These are phyloP conservation scores for Agrocybe pediades DNA, from an alignment of 768 basidiomycete genomes.

Conservation along the genomic window DNA sequence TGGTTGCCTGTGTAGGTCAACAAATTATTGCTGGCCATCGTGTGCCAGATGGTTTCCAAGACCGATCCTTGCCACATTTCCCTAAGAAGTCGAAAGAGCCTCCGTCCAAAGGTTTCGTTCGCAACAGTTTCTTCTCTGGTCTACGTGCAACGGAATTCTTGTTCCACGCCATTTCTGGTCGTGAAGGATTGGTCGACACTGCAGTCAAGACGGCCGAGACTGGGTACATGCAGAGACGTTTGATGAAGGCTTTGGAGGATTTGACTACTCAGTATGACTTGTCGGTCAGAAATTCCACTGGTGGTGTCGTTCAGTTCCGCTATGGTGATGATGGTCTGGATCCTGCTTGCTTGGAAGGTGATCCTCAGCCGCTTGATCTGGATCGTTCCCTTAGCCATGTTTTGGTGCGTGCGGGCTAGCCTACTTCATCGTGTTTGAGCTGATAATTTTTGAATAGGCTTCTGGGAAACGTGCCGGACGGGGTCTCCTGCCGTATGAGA, in stretches of 20 bases:
- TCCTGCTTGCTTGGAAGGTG: conserved; percentile 94
- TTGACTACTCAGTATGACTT: conserved; percentile 95
- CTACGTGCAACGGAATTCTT: conserved; percentile 93
- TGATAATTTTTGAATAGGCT: conserved; percentile 43
- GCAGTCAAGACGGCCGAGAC: conserved; percentile 99
- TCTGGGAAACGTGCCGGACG: conserved; percentile 59
- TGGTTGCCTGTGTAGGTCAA: conserved; percentile 99
- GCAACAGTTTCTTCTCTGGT: conserved; percentile 95
- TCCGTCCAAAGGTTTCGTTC: conserved; percentile 96
- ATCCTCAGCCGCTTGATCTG: conserved; percentile 91
- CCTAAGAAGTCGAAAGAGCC: conserved; percentile 96
- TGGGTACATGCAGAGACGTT: conserved; percentile 97
- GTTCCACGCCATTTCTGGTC: conserved; percentile 98
- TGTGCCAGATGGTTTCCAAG: conserved; percentile 98
- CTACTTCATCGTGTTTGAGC: neutral
- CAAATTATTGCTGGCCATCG: conserved; percentile 98
- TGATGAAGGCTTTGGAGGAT: conserved; percentile 99
- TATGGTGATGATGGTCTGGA: conserved; percentile 98
- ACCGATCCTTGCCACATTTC: conserved; percentile 98
- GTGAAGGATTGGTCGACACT: conserved; percentile 98
- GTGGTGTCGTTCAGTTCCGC: conserved; percentile 94
- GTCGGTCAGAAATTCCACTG: conserved; percentile 91
- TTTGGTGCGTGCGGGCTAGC: conserved; percentile 43
- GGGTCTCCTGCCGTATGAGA: conserved; percentile 84
- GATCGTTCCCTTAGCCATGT: conserved; percentile 87